phyloP scores from a whole-genome alignment of 2,329 filamentous ascomycete genomes.

The Colletotrichum cereale region DNA sequence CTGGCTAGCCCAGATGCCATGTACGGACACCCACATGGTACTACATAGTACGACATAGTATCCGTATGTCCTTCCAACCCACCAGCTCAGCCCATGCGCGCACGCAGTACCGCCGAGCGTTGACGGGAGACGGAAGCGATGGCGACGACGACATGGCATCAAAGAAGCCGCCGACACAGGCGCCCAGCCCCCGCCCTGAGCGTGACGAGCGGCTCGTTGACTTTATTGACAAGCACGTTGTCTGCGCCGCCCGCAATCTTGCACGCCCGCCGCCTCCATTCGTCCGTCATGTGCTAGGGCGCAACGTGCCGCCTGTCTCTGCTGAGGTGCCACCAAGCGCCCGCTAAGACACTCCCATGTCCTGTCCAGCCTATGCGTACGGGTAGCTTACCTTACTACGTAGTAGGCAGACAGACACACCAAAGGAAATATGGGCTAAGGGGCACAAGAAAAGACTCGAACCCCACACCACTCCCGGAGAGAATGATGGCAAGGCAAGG shows the following conservation, averaged over 20 bases:
- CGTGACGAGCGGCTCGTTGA: not conserved
- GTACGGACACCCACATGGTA: too few species aligned
- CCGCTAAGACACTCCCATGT: constrained; percentile 25
- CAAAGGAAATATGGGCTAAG: not conserved
- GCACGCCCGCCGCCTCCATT: constrained; percentile 24
- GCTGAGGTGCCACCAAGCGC: constrained; percentile 13
- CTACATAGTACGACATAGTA: too few species aligned
- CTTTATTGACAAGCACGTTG: constrained; percentile 12
- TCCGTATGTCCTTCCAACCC: not conserved
- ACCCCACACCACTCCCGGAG: not conserved
- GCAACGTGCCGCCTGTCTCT: constrained; percentile 36
- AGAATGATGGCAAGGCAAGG: constrained; percentile 8
- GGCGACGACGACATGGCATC: not conserved
- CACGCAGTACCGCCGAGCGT: not conserved
- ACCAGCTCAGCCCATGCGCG: not conserved
- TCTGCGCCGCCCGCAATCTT: constrained; percentile 4
- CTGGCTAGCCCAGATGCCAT: not conserved
- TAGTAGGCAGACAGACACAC: too few species aligned
- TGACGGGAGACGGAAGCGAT: not conserved
- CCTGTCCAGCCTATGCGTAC: constrained; percentile 9
- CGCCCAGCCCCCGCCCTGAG: not conserved
- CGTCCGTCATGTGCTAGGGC: constrained; percentile 30
- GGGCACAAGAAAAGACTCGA: not conserved
- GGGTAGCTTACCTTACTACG: too few species aligned
- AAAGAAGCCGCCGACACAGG: not conserved